These are phyloP conservation scores for Biscogniauxia sp. DNA, from an alignment of 2,329 filamentous ascomycete genomes.

Conservation along the genomic window DNA sequence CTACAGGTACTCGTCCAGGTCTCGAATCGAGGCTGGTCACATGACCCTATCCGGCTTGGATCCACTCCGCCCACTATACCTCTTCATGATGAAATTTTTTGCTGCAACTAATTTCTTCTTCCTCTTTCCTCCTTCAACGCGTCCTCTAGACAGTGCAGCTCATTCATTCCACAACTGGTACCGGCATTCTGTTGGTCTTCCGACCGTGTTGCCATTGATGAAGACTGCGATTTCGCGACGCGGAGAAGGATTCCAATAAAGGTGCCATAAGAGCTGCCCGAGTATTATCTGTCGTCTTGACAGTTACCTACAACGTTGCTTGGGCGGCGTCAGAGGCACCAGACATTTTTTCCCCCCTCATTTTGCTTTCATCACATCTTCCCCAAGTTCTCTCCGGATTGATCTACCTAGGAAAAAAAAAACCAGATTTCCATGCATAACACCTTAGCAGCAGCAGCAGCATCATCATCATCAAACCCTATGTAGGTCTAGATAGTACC, in stretches of 20 bases:
- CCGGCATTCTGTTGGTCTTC: slow-evolving; percentile 67
- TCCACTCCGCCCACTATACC: slow-evolving; percentile 17
- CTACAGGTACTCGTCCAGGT: no score
- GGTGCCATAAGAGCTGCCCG: slow-evolving; percentile 74
- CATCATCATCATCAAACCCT: no score
- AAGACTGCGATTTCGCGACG: slow-evolving; percentile 49
- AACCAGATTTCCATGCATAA: background rate
- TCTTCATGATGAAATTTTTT: slow-evolving; percentile 17
- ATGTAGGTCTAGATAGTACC: no score
- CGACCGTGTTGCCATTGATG: slow-evolving; percentile 57
- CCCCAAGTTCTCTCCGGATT: background rate
- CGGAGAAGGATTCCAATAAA: slow-evolving; percentile 43
- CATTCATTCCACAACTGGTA: slow-evolving; percentile 57
- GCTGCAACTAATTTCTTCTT: slow-evolving; percentile 16
- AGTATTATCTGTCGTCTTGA: slow-evolving; percentile 47
- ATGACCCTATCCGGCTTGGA: slow-evolving; percentile 16
- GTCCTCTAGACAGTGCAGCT: slow-evolving; percentile 84
- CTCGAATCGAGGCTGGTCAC: no score
- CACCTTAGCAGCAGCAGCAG: background rate
- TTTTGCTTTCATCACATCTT: slow-evolving; percentile 9
- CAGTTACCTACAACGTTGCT: slow-evolving; percentile 49
- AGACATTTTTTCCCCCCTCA: slow-evolving; percentile 56
- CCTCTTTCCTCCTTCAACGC: slow-evolving; percentile 57
- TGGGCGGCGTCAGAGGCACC: slow-evolving; percentile 83
- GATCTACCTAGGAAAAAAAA: background rate